phyloP scores from a whole-genome alignment of 2,329 filamentous ascomycete species.

The Epicoccum nigrum region DNA sequence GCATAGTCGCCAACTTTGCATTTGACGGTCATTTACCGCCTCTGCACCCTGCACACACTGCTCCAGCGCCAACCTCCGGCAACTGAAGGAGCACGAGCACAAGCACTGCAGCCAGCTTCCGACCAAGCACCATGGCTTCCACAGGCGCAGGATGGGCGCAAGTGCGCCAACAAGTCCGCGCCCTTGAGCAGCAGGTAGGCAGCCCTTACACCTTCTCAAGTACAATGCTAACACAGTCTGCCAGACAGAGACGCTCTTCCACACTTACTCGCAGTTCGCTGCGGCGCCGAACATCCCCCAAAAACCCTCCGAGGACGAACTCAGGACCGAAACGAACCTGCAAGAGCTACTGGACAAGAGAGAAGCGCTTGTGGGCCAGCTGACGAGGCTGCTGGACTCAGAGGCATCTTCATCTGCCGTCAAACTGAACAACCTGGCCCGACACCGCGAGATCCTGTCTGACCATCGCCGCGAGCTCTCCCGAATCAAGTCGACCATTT shows the following conservation, averaged over 20 bases:
- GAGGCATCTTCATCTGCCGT: conserved; percentile 89
- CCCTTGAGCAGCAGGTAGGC: conserved; percentile 84
- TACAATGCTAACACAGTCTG: conserved; percentile 31
- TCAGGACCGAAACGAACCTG: conserved; percentile 77
- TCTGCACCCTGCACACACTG: too few species aligned
- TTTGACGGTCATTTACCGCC: too few species aligned
- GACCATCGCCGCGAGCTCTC: conserved; percentile 84
- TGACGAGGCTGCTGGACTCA: conserved; percentile 88
- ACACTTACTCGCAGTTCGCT: conserved; percentile 89
- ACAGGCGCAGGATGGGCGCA: conserved; percentile 76
- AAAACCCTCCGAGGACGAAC: conserved; percentile 86
- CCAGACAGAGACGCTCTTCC: conserved; percentile 83
- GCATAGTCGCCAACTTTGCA: too few species aligned
- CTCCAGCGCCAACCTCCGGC: neutral
- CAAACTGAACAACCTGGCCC: conserved; percentile 94
- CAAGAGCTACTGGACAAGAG: conserved; percentile 87
- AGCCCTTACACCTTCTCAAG: neutral
- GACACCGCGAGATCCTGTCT: conserved; percentile 86
- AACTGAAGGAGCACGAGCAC: neutral
- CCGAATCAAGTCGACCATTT: conserved; percentile 74
- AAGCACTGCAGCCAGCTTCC: neutral
- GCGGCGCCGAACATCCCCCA: conserved; percentile 77
- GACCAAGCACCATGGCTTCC: conserved; percentile 42
- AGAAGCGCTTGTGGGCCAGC: conserved; percentile 79
- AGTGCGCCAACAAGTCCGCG: conserved; percentile 87